Base-by-base conservation (phyloP, 1,139 yeast species). In the Geotrichum macrosporum region DNA sequence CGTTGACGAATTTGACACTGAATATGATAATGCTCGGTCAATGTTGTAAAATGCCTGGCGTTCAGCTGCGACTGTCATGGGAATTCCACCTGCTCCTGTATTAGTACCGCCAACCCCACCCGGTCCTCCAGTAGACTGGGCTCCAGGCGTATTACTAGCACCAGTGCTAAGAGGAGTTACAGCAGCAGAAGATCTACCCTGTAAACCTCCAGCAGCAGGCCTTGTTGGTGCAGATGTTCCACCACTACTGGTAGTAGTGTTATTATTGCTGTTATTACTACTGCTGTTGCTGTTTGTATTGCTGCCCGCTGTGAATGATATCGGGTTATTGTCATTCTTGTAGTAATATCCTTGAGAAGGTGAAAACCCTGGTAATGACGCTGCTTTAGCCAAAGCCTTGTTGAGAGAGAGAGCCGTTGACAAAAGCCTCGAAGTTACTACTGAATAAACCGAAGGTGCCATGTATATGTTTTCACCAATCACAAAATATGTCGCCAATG, bases 381-480 rank as follows among this genome's bases (percentile, higher is more conserved):
- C 53, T 1, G 71, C 71, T n/a, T 54, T 55, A 3, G 55, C 53
- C 26, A 67, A 52, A 0, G 69, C 67, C 36, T 59, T 55, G 12
- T 56, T 57, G 29, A 68, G 52, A 16, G 60, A 50, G 38, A 53
- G 54, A 15, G 63, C 55, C 1, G 69, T 62, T 18, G 67, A 61
- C 50, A 77, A 64, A 45, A 81, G 59, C 45, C 88, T 66, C 43
- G 81, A 77, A 13, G 78, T 72, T 2, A 81, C 67, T 4, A 81
- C 70, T 13, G 78, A 72, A 54, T 75, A 74, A 1, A 78, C 71
- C 3, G 74, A 63, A 0, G 97, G 97, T 0, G 96, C 84, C 77
- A 86, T 94, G 67, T 89, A 92, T 3, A 92, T 84, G 59, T 87
- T 88, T 21, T 95, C 95, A 3, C 96, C 96, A 33, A 88, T 79